Percentiles rank a stretch among this genome's conserved stretches.
Conservation (phyloP, 73 alveolate species). For the Diophrys appendiculata region DNA sequence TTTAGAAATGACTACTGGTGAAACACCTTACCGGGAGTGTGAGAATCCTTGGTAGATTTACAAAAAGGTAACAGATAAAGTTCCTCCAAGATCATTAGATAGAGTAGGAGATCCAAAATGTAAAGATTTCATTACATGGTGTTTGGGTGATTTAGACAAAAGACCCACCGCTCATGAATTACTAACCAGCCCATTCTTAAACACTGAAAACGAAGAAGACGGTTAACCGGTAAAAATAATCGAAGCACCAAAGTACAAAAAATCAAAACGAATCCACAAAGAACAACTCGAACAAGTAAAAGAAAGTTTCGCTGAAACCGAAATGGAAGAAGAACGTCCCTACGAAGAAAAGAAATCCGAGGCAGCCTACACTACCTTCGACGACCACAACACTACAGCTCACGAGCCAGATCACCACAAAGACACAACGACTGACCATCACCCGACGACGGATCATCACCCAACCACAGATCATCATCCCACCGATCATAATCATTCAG, state of each 20-base stretch:
- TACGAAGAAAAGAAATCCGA: too few relatives aligned
- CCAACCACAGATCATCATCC: too few relatives aligned
- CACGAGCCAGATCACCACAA: too few relatives aligned
- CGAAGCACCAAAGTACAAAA: neutral
- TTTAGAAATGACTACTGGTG: constrained; percentile 95
- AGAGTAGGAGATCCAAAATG: constrained; percentile 80
- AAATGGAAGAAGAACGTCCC: neutral
- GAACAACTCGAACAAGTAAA: neutral
- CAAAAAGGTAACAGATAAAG: constrained; percentile 82
- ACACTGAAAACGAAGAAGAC: neutral
- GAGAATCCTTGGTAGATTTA: constrained; percentile 84
- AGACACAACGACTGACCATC: too few relatives aligned
- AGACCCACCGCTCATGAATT: constrained; percentile 91
- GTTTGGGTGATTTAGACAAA: constrained; percentile 67
- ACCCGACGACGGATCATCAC: too few relatives aligned
- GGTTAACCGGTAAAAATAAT: neutral
- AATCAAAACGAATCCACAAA: too few relatives aligned
- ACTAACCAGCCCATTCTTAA: constrained; percentile 16
- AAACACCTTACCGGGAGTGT: constrained; percentile 96
- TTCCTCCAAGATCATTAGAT: constrained; percentile 73
- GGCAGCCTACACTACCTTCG: too few relatives aligned
- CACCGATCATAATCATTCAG: too few relatives aligned
- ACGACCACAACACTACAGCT: too few relatives aligned
- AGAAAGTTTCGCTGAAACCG: neutral
- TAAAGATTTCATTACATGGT: constrained; percentile 76